Evolutionary conservation across 805 yeast genomes (phyloP).

Genomic region (Lachancea waltii): DNA sequence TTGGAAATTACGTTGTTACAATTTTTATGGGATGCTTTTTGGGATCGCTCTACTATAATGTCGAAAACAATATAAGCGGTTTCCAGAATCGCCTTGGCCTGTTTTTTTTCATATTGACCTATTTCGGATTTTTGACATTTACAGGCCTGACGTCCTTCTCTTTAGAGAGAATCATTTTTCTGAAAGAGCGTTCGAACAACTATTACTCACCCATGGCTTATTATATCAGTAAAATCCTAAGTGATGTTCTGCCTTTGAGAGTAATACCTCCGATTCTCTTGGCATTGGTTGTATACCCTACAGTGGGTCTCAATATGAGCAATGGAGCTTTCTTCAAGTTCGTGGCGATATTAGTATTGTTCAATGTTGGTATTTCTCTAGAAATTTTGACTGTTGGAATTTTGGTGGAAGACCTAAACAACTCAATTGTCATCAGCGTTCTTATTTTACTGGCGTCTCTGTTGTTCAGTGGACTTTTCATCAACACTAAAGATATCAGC

Average conservation of each 20-base stretch:
- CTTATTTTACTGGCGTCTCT: conserved; percentile 76
- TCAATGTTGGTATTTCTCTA: conserved; percentile 80
- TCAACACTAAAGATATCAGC: conserved; percentile 67
- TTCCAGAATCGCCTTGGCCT: conserved; percentile 93
- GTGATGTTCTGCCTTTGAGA: conserved; percentile 90
- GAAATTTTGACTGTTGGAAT: conserved; percentile 87
- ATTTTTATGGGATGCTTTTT: conserved; percentile 73
- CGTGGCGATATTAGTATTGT: conserved; percentile 62
- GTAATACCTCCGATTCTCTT: conserved; percentile 87
- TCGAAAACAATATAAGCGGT: conserved; percentile 86
- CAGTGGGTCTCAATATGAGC: conserved; percentile 80
- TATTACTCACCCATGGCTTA: conserved; percentile 86
- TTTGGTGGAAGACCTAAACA: conserved; percentile 79
- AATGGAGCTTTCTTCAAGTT: conserved; percentile 68
- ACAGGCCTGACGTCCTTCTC: conserved; percentile 90
- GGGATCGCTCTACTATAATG: conserved; percentile 77
- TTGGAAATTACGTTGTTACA: conserved; percentile 78
- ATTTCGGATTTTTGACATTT: conserved; percentile 89
- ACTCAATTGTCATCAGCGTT: conserved; percentile 85
- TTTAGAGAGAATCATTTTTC: conserved; percentile 78
- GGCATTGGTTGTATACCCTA: conserved; percentile 76
- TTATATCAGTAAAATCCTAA: conserved; percentile 74
- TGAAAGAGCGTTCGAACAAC: conserved; percentile 90
- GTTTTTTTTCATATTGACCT: conserved; percentile 82
- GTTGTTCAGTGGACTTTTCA: conserved; percentile 87